phyloP scores from a whole-genome alignment of 2,329 filamentous ascomycete species.

The Claviceps monticola region DNA sequence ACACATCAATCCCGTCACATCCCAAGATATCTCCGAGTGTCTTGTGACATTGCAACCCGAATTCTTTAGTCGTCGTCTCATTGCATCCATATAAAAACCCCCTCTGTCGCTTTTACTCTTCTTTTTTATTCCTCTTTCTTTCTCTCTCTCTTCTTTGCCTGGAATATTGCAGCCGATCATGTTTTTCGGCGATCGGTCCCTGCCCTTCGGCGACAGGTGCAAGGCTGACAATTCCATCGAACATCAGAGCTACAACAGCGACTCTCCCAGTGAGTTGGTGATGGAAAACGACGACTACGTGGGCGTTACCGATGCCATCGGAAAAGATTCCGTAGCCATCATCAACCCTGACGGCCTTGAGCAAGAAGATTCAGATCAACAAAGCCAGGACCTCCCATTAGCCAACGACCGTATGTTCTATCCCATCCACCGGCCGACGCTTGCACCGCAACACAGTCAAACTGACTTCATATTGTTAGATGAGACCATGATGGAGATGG shows the following conservation, averaged over 20 bases:
- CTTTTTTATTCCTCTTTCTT: neutral
- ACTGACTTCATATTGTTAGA: constrained; percentile 29
- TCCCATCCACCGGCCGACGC: constrained; percentile 2
- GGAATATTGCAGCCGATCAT: constrained; percentile 8
- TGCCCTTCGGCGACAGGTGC: constrained; percentile 9
- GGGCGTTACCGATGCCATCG: constrained; percentile 32
- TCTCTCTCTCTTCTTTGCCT: constrained; percentile 5
- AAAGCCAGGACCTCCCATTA: constrained; percentile 31
- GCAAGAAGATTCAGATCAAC: constrained; percentile 28
- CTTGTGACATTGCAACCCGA: neutral
- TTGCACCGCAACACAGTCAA: neutral
- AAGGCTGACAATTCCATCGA: constrained; percentile 13
- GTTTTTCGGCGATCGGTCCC: constrained; percentile 9
- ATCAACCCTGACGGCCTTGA: constrained; percentile 40
- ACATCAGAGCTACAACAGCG: constrained; percentile 36
- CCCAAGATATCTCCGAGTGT: neutral
- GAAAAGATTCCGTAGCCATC: constrained; percentile 39
- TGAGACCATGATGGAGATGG: constrained; percentile 72
- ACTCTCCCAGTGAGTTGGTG: constrained; percentile 43
- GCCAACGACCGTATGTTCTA: constrained; percentile 38
- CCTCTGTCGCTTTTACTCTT: too few species aligned
- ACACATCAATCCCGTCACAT: neutral
- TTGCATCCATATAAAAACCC: neutral
- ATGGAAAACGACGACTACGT: constrained; percentile 42
- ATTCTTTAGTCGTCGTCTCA: neutral